Conservation (phyloP, 2,329 filamentous ascomycete genomes). For the Xylaria sp. region DNA sequence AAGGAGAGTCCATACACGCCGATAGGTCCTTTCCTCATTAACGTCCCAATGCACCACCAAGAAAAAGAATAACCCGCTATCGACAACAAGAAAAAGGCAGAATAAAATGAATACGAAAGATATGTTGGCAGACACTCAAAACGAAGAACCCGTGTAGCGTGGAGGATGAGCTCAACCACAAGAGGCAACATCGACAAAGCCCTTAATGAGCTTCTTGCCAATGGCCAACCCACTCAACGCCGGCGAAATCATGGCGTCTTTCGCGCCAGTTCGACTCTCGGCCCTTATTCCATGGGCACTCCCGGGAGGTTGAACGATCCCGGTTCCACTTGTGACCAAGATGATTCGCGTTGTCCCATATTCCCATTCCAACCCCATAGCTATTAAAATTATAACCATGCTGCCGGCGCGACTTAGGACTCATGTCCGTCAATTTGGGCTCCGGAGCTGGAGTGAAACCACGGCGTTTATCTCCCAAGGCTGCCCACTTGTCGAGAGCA, state of each 20-base stretch:
- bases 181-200: conserved; percentile 60
- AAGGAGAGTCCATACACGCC: conserved; percentile 45
- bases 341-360: conserved; percentile 57
- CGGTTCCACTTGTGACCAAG: conserved; percentile 55
- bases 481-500: conserved; percentile 85
- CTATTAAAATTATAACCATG: conserved; percentile 52
- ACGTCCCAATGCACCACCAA: conserved; percentile 42
- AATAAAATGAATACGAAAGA: conserved; percentile 42
- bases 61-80: conserved; percentile 43
- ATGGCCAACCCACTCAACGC: conserved; percentile 95
- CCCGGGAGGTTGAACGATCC: conserved; percentile 58
- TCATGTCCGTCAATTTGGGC: conserved; percentile 59
- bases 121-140: conserved; percentile 45
- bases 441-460: conserved; percentile 66
- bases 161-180: conserved; percentile 64
- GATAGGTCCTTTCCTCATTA: conserved; percentile 38
- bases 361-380: conserved; percentile 52
- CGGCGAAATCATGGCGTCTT: conserved; percentile 75
- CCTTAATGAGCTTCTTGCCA: conserved; percentile 71
- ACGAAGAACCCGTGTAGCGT: conserved; percentile 43
- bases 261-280: conserved; percentile 71
- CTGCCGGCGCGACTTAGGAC: conserved; percentile 59
- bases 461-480: conserved; percentile 83
- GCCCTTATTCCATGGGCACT: conserved; percentile 66
- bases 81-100: conserved; percentile 48